Evolutionary conservation across 78 protist genomes (phyloP).

Genomic region (Dictyostelium firmibasis): DNA sequence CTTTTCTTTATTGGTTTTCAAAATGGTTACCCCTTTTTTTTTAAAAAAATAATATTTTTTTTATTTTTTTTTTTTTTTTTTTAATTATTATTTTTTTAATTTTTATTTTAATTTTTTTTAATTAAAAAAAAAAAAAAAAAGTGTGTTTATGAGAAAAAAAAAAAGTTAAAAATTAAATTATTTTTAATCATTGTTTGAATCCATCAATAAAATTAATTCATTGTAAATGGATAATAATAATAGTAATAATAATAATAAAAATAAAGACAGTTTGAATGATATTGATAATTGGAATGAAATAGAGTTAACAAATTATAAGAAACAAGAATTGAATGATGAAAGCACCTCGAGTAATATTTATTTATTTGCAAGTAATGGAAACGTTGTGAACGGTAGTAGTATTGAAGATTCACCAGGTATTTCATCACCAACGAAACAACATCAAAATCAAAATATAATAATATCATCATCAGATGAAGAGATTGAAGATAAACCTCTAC

Average conservation of each 20-base stretch:
- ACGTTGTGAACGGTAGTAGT: not conserved
- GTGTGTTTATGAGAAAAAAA: too few species aligned
- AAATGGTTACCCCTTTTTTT: not conserved
- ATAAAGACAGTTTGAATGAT: not conserved
- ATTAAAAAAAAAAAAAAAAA: not conserved
- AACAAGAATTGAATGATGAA: not conserved
- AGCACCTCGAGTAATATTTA: not conserved
- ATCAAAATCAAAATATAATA: not conserved
- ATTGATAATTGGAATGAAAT: constrained; percentile 17
- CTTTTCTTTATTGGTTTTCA: not conserved
- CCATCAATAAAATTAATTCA: not conserved
- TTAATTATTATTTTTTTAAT: not conserved
- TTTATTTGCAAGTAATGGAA: not conserved
- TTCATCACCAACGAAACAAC: not conserved
- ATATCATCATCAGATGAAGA: not conserved
- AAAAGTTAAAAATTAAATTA: not conserved
- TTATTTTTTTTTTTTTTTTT: not conserved
- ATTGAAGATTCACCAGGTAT: not conserved
- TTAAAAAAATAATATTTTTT: not conserved
- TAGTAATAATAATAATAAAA: not conserved
- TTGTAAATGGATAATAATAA: too few species aligned
- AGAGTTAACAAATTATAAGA: not conserved
- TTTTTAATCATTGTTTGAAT: not conserved
- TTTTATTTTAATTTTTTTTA: not conserved
- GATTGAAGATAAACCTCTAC: not conserved